Evolutionary conservation across 2,329 filamentous ascomycete genomes (phyloP).

Genomic region (Hypoxylon sp.): DNA sequence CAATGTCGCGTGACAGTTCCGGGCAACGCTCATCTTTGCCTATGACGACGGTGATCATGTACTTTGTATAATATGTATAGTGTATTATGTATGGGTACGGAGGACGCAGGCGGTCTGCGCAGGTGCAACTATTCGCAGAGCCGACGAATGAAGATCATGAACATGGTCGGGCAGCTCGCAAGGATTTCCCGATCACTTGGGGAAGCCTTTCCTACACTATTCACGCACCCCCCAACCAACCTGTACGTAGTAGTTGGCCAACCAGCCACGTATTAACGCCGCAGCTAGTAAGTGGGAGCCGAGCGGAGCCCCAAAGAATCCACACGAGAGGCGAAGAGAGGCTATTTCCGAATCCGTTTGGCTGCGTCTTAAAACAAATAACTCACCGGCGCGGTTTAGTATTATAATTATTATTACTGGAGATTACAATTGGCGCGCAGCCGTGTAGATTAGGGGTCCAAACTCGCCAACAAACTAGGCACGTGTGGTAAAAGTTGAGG

Average conservation of each 20-base stretch:
- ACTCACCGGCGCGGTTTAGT: constrained; percentile 40
- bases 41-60: constrained; percentile 21
- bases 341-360: constrained; percentile 39
- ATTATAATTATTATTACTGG: constrained; percentile 38
- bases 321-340: constrained; percentile 16
- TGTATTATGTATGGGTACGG: constrained; percentile 2
- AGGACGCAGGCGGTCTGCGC: constrained; percentile 32
- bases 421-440: constrained; percentile 16
- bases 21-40: constrained; percentile 38
- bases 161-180: constrained; percentile 23
- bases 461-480: constrained; percentile 13
- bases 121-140: constrained; percentile 34
- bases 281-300: constrained; percentile 27
- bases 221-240: constrained; percentile 18
- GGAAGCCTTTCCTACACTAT: constrained; percentile 22
- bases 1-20: constrained; percentile 44
- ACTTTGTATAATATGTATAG: constrained; percentile 1
- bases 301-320: constrained; percentile 38
- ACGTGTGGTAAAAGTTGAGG: constrained; percentile 12
- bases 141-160: constrained; percentile 37
- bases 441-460: constrained; percentile 35
- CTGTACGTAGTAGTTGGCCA: constrained; percentile 4
- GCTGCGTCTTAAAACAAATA: constrained; percentile 41
- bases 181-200: constrained; percentile 26
- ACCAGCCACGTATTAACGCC: constrained; percentile 30